Base-by-base conservation (phyloP, 495 filamentous ascomycete species). In the Sordaria brevicollis region DNA sequence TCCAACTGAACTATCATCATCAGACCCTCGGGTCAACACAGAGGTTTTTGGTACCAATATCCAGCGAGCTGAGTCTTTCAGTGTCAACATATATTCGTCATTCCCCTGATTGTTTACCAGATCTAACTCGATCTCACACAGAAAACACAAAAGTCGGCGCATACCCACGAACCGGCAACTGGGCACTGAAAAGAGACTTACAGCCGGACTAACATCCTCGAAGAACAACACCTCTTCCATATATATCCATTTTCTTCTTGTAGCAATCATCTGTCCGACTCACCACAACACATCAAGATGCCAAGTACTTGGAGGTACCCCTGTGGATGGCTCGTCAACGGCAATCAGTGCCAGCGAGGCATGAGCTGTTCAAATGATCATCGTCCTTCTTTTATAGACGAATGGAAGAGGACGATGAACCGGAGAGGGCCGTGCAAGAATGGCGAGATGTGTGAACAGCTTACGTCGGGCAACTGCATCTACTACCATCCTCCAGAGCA, bases 401-500 rank as follows among this genome's bases (percentile, higher is more conserved):
- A 25, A 13, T 68, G 66, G 66, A 38, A 71, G 69, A 39, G 65
- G 8, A 21, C 15, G 4, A 41, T 35, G 21, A 8, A n/a, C 1
- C 19, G 8, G 21, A n/a, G n/a, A n/a, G n/a, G 13, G 33, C 29
- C 11, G 1, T 70, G 71, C 34, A n/a, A 11, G 34, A 37, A 31
- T 10, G 68, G 67, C 0, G 68, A 67, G 13, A 67, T n/a, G 9
- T 72, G 71, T 13, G 35, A 35, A 5, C 41, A 65, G 39, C 41
- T 39, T 29, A 21, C 31, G 17, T 33, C n/a, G 33, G 68, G 71
- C 33, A 43, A 5, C 13, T 72, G 71, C 13, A 25, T 68, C 17
- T 72, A 29, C 17, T 70, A 68, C 25, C 71, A 72, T 17, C 71
- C 71, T 8, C 35, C 57, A 21, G 25, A 49, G 19, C 62, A 70